A percentile compares a stretch with the other conserved stretches of the same genome.
Conservation (phyloP, 441 rosid species). For the Melastoma candidum region DNA sequence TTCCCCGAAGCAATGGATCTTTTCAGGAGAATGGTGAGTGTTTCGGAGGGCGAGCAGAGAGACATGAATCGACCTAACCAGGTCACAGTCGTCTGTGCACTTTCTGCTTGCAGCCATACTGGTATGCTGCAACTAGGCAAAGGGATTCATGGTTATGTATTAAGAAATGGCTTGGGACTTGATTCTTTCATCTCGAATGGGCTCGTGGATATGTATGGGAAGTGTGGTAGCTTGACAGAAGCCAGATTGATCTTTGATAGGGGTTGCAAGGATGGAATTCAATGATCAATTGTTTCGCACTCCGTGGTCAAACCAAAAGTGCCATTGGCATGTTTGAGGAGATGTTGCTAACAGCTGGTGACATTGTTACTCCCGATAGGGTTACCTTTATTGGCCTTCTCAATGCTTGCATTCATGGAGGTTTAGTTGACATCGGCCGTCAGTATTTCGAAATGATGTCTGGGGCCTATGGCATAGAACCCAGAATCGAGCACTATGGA, state of each 20-base stretch:
- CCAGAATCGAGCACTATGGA: conserved; percentile 51
- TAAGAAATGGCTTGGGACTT: conserved; percentile 22
- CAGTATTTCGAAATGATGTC: conserved; percentile 41
- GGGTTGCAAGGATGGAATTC: conserved; percentile 43
- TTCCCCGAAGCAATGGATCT: conserved; percentile 35
- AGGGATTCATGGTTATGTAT: conserved; percentile 39
- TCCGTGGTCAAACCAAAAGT: conserved; percentile 40
- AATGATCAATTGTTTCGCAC: conserved; percentile 52
- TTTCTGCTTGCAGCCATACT: conserved; percentile 49
- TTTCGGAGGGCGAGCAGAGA: conserved; percentile 4
- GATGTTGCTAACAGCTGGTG: conserved; percentile 23
- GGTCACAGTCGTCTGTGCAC: conserved; percentile 39
- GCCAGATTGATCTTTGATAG: conserved; percentile 37
- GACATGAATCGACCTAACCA: conserved; percentile 31
- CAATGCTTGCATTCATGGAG: conserved; percentile 59
- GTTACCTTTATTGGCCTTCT: conserved; percentile 52
- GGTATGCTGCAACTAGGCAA: conserved; percentile 45
- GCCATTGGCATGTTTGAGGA: conserved; percentile 43
- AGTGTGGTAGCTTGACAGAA: conserved; percentile 47
- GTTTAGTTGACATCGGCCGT: conserved; percentile 40
- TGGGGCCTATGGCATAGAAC: conserved; percentile 29
- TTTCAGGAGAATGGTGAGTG: conserved; percentile 35
- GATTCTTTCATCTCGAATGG: conserved; percentile 41
- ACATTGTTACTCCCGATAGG: conserved; percentile 26
- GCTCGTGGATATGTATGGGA: conserved; percentile 52